phyloP scores from a whole-genome alignment of 1,284 basidiomycete species.

The Irpex sp. region DNA sequence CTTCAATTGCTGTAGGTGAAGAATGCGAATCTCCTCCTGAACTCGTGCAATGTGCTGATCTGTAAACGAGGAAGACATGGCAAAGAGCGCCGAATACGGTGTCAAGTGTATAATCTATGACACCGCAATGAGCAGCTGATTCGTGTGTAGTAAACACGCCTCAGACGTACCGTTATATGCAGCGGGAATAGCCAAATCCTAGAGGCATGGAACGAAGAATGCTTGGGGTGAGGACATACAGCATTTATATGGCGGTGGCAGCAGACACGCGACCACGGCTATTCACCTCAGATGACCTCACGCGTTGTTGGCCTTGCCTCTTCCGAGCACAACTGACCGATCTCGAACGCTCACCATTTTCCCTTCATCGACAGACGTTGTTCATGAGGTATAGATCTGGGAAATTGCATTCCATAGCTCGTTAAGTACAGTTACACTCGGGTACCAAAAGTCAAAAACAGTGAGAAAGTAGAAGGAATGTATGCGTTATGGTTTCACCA shows the following conservation, averaged over 20 bases:
- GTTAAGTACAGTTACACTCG: not conserved
- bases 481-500: conserved; percentile 73
- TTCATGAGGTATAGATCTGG: not conserved
- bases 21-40: not conserved
- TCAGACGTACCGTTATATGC: too few species aligned
- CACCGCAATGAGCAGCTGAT: too few species aligned
- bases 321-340: too few species aligned
- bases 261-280: not conserved
- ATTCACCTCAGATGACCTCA: not conserved
- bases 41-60: not conserved
- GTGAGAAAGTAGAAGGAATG: conserved; percentile 26
- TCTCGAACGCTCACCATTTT: too few species aligned
- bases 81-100: not conserved
- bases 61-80: not conserved
- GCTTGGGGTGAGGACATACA: not conserved
- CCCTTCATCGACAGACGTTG: too few species aligned
- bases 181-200: too few species aligned
- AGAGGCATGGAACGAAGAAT: not conserved
- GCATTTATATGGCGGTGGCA: not conserved
- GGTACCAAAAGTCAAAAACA: not conserved
- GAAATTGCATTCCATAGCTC: not conserved
- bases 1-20: not conserved
- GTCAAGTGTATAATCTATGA: too few species aligned
- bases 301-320: not conserved
- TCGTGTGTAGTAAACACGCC: too few species aligned